Percentiles rank a stretch among this genome's conserved stretches.
Evolutionary conservation across 345 rosid species (phyloP).

Genomic region (Eucalyptus erythrocorys): DNA sequence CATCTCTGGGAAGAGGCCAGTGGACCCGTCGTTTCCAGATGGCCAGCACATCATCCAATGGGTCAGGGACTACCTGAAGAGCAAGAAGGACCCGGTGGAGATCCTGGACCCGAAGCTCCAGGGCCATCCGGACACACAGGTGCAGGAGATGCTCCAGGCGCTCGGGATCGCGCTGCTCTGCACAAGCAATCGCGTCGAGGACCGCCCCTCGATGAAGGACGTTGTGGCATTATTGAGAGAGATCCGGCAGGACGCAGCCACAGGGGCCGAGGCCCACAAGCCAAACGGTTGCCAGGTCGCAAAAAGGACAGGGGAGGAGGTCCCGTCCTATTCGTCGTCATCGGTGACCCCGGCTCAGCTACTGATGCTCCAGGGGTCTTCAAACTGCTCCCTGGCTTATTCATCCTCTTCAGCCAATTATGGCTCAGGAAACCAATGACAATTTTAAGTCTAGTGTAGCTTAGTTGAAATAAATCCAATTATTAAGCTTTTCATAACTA

Average conservation of each 20-base stretch:
- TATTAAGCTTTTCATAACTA: not conserved
- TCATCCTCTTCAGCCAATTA: slow-evolving; percentile 26
- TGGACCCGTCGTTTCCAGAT: slow-evolving; percentile 59
- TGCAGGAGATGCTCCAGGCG: slow-evolving; percentile 87
- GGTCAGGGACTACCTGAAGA: slow-evolving; percentile 62
- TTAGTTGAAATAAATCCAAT: not conserved
- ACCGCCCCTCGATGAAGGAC: slow-evolving; percentile 92
- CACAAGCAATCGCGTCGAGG: slow-evolving; percentile 55
- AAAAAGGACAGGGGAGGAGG: slow-evolving; percentile 1
- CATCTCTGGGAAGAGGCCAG: slow-evolving; percentile 68
- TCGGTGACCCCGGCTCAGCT: slow-evolving; percentile 38
- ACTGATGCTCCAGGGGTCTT: slow-evolving; percentile 25
- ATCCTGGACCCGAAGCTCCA: slow-evolving; percentile 55
- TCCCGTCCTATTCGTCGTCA: slow-evolving; percentile 13
- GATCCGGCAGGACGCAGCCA: slow-evolving; percentile 34
- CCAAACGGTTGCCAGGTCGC: slow-evolving; percentile 3
- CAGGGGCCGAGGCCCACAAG: slow-evolving; percentile 22
- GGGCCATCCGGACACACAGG: slow-evolving; percentile 50
- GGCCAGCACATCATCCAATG: slow-evolving; percentile 73
- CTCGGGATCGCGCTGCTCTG: slow-evolving; percentile 75
- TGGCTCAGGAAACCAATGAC: not conserved
- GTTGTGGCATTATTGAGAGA: slow-evolving; percentile 64
- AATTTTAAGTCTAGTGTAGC: not conserved
- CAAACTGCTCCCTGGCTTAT: slow-evolving; percentile 25
- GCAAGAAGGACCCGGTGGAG: slow-evolving; percentile 57